phyloP scores from a whole-genome alignment of 345 rosid genomes.

The Camelina sativa region DNA sequence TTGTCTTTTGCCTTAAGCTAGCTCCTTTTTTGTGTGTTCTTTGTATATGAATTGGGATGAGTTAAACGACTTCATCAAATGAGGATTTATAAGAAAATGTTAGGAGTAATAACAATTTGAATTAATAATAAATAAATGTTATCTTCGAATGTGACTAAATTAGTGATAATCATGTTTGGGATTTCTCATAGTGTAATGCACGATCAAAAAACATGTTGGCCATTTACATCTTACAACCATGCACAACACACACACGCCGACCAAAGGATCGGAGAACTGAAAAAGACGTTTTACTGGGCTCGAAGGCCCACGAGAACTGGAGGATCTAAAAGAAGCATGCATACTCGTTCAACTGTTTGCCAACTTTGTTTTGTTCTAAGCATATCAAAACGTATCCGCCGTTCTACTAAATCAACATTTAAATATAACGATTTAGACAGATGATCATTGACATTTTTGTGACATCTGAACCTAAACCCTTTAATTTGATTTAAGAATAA shows the following conservation, averaged over 20 bases:
- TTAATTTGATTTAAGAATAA: too few species aligned
- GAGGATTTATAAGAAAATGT: constrained; percentile 36
- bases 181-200: constrained; percentile 26
- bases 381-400: constrained; percentile 8
- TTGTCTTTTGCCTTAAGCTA: constrained; percentile 14
- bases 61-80: constrained; percentile 17
- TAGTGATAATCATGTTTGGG: constrained; percentile 2
- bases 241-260: neutral
- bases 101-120: neutral
- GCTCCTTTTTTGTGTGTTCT: neutral
- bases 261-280: constrained; percentile 8
- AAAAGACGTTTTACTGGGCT: constrained; percentile 12
- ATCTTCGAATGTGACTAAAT: neutral
- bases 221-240: constrained; percentile 9
- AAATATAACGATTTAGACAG: neutral
- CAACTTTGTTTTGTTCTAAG: neutral
- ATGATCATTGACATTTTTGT: neutral
- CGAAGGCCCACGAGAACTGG: neutral
- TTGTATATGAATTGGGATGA: constrained; percentile 29
- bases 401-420: neutral
- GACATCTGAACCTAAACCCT: neutral
- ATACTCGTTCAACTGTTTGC: neutral
- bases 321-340: neutral
- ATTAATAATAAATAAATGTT: neutral
- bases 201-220: constrained; percentile 41